Conservation (phyloP, 2,329 filamentous ascomycete genomes). For the Trichoderma afroharzianum region DNA sequence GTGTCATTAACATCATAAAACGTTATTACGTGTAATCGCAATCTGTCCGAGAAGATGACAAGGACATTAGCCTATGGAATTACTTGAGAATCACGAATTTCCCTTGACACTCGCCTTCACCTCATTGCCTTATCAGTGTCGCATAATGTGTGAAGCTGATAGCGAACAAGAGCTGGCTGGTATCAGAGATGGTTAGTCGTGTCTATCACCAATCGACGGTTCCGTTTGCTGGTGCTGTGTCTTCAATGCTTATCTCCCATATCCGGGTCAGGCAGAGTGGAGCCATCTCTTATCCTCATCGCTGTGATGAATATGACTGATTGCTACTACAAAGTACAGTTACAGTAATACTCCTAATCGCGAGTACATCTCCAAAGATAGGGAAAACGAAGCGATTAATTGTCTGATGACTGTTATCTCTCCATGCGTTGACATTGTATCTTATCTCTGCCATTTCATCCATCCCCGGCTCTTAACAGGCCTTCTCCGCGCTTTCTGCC, state of each 20-base stretch:
- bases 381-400: not conserved
- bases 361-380: not conserved
- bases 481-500: not conserved
- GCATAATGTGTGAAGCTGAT: not conserved
- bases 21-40: not conserved
- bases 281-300: not conserved
- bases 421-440: not conserved
- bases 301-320: not conserved
- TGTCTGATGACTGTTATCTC: conserved; percentile 10
- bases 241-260: not conserved
- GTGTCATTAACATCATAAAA: not conserved
- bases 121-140: not conserved
- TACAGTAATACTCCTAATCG: not conserved
- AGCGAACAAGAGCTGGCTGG: not conserved
- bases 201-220: not conserved
- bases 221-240: not conserved
- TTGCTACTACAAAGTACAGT: not conserved
- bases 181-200: not conserved
- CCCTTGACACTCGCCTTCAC: not conserved
- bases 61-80: not conserved
- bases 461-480: not conserved
- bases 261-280: not conserved
- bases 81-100: not conserved
- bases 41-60: not conserved
- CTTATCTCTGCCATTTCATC: not conserved